phyloP scores from a whole-genome alignment of 2,329 filamentous ascomycete genomes.

The Arthrobotrys iridis region DNA sequence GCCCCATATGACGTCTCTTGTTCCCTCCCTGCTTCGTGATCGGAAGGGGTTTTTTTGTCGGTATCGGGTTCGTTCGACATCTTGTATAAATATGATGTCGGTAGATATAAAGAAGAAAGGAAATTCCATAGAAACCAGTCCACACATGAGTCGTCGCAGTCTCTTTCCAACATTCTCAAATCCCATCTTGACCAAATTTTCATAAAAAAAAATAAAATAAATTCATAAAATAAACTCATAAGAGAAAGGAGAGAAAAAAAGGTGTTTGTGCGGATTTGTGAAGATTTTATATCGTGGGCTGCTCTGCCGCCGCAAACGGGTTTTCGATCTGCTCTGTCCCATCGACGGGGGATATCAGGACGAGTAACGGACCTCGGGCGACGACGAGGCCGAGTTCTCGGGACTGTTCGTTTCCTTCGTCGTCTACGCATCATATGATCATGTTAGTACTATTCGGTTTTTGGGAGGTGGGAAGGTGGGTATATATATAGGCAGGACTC shows the following conservation, averaged over 20 bases:
- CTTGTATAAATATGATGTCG: conserved; percentile 54
- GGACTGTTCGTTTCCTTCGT: conserved; percentile 86
- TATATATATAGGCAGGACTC: no score
- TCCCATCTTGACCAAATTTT: neutral
- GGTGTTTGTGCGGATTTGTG: neutral
- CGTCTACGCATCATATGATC: conserved; percentile 70
- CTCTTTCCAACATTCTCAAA: no score
- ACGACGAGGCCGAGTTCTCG: conserved; percentile 86
- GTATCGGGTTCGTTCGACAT: conserved; percentile 5
- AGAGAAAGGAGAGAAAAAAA: neutral
- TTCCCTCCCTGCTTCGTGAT: no score
- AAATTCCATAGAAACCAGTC: no score
- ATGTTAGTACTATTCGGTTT: conserved; percentile 29
- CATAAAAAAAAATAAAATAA: neutral
- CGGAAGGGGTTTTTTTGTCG: neutral
- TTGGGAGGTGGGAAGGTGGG: conserved; percentile 15
- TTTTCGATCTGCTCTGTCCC: conserved; percentile 97
- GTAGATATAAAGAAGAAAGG: neutral
- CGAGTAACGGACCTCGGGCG: conserved; percentile 88
- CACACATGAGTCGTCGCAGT: no score
- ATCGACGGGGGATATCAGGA: conserved; percentile 90
- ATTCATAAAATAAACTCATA: no score
- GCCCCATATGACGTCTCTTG: no score
- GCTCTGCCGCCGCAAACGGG: conserved; percentile 81
- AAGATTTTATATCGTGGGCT: conserved; percentile 62